Evolutionary conservation across 441 rosid genomes (phyloP), one percentile per base, ranked within the genome.

Genomic region (Populus trichocarpa): DNA sequence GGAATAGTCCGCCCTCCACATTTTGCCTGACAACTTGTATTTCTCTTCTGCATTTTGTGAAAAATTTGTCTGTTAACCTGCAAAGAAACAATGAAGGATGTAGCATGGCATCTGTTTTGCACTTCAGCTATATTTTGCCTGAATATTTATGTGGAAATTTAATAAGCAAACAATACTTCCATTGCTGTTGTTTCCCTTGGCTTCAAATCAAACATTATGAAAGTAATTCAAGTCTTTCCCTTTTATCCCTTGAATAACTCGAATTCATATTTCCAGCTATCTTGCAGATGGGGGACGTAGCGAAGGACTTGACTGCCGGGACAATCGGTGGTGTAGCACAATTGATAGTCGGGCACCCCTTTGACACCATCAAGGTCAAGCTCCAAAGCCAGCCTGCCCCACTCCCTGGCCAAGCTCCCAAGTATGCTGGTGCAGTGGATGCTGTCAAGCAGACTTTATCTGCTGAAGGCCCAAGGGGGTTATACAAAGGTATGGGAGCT

Each of bases 401-500:
- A 46, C 74, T 82, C 64, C 93, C 96, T 0, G 98, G 98, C 64
- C 98, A 92, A 72, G 83, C 89, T 78, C 93, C 88, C 35, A 92
- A 88, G 85, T 96, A 82, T 81, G 79, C 86, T 0, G 95, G 98
- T 69, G 98, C 98, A 16, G 87, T 92, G 79, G 97, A 96, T 86
- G 97, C 97, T 14, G 96, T 94, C 77, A 90, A 77, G 80, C 90
- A 96, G 81, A 96, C 99, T 25, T 5, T 94, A 76, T 89, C 93
- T 71, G 87, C 95, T 9, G 99, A 96, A 90, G 98, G 99, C 30
- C 90, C 90, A 14, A 84, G 92, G 77, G 99, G 98, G 76, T 85
- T 96, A 84, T 96, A 90, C 84, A 96, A 94, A 80, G 98, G 98
- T 40, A 96, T 96, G 98, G 98, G 99, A 25, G 97, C 98, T 79